phyloP scores from a whole-genome alignment of 768 basidiomycete genomes.

The Amanita pallidorosea region DNA sequence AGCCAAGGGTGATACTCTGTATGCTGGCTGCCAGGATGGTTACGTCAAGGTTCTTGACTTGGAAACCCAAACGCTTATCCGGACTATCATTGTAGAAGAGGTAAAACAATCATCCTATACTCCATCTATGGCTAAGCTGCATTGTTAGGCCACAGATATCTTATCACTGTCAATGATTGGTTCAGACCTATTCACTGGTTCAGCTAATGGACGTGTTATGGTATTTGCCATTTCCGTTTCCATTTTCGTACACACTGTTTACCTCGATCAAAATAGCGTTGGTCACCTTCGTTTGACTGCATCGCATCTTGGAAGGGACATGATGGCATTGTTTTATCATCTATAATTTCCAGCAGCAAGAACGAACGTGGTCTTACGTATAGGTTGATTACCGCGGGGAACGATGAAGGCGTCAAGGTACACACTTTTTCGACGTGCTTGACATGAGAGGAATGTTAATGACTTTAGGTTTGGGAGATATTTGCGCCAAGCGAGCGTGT shows the following conservation, averaged over 20 bases:
- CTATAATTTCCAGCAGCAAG: slow-evolving; percentile 36
- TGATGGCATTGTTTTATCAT: slow-evolving; percentile 74
- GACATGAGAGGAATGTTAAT: neutral
- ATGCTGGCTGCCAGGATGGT: slow-evolving; percentile 91
- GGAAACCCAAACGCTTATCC: slow-evolving; percentile 77
- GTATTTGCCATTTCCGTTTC: slow-evolving; percentile 21
- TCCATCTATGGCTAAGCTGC: slow-evolving; percentile 1
- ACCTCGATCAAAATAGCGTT: slow-evolving; percentile 36
- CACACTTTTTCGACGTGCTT: neutral
- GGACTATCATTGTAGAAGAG: slow-evolving; percentile 82
- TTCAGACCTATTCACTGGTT: slow-evolving; percentile 53
- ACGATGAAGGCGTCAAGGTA: slow-evolving; percentile 80
- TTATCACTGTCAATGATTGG: slow-evolving; percentile 68
- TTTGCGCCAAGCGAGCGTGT: slow-evolving; percentile 18
- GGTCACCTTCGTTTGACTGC: slow-evolving; percentile 79
- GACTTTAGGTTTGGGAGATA: slow-evolving; percentile 44
- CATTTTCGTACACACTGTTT: neutral
- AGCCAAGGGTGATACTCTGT: slow-evolving; percentile 68
- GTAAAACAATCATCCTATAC: slow-evolving; percentile 21
- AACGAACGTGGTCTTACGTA: slow-evolving; percentile 17
- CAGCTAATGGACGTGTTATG: slow-evolving; percentile 61
- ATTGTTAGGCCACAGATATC: slow-evolving; percentile 60
- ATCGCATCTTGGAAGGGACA: slow-evolving; percentile 79
- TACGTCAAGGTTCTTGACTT: slow-evolving; percentile 86
- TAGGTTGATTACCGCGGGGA: slow-evolving; percentile 68